Evolutionary conservation across 768 basidiomycete species (phyloP).

Genomic region (Tylopilus subfusipes): DNA sequence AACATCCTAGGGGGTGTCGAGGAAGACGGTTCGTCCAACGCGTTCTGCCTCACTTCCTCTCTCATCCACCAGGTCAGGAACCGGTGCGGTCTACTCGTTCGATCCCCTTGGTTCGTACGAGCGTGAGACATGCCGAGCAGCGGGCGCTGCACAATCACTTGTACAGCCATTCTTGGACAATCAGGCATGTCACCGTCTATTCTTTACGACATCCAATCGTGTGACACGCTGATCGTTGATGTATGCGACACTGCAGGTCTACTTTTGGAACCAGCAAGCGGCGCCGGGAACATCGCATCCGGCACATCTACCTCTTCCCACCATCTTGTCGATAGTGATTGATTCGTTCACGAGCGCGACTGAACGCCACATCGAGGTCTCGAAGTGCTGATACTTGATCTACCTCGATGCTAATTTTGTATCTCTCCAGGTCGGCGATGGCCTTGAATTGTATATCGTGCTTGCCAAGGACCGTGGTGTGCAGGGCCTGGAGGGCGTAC

Average conservation of each 20-base stretch:
- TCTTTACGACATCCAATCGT: slow-evolving; percentile 42
- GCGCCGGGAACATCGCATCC: slow-evolving; percentile 74
- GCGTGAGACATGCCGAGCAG: slow-evolving; percentile 93
- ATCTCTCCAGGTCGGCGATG: slow-evolving; percentile 78
- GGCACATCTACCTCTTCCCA: slow-evolving; percentile 71
- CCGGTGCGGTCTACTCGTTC: slow-evolving; percentile 99
- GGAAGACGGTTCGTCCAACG: slow-evolving; percentile 74
- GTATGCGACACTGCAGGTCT: slow-evolving; percentile 57
- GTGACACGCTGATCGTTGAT: not conserved
- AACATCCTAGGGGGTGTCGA: slow-evolving; percentile 96
- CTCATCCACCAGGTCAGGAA: slow-evolving; percentile 47
- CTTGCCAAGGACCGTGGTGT: slow-evolving; percentile 64
- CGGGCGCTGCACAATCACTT: slow-evolving; percentile 90
- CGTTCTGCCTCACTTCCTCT: not conserved
- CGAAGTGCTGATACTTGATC: slow-evolving; percentile 17
- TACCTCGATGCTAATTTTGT: slow-evolving; percentile 4
- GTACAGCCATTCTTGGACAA: slow-evolving; percentile 99
- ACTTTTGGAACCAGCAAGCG: slow-evolving; percentile 92
- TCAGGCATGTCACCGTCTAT: slow-evolving; percentile 64
- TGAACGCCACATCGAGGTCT: slow-evolving; percentile 95
- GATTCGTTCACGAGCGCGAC: slow-evolving; percentile 98
- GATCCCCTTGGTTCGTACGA: slow-evolving; percentile 99
- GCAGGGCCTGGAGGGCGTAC: slow-evolving; percentile 53
- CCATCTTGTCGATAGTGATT: slow-evolving; percentile 82
- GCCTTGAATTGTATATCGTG: slow-evolving; percentile 87